Percentiles rank a stretch among this genome's conserved stretches.
Evolutionary conservation across 2,329 filamentous ascomycete species (phyloP).

Genomic region (Parafenestella ontariensis): DNA sequence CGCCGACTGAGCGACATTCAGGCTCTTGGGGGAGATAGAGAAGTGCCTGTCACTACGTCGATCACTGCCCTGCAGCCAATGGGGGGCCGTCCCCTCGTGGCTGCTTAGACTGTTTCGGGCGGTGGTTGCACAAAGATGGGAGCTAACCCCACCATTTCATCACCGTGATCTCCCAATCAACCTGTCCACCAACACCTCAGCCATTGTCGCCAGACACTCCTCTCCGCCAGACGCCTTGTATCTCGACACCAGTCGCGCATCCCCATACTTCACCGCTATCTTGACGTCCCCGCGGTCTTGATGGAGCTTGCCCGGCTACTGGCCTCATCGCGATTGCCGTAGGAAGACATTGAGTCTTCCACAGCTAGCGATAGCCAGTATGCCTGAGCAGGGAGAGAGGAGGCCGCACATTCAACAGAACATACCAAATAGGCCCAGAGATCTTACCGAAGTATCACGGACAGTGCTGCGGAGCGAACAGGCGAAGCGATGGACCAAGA

Average conservation of each 20-base stretch:
- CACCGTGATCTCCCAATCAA: slow-evolving; percentile 32
- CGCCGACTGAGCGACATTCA: slow-evolving; percentile 16
- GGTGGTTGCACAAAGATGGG: slow-evolving; percentile 31
- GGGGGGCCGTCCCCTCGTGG: slow-evolving; percentile 10
- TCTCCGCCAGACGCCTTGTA: slow-evolving; percentile 7
- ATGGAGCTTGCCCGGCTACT: slow-evolving; percentile 63
- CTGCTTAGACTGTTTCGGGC: slow-evolving; percentile 28
- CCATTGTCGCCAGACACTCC: slow-evolving; percentile 37
- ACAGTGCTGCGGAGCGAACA: slow-evolving; percentile 49
- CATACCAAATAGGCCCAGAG: slow-evolving; percentile 43
- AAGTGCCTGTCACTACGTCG: slow-evolving; percentile 23
- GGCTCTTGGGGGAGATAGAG: slow-evolving; percentile 17
- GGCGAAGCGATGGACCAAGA: slow-evolving; percentile 69
- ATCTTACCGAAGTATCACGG: slow-evolving; percentile 47
- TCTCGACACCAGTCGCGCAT: slow-evolving; percentile 15
- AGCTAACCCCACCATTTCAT: slow-evolving; percentile 48
- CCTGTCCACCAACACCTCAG: slow-evolving; percentile 23
- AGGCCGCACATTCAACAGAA: slow-evolving; percentile 29
- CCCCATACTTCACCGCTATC: slow-evolving; percentile 18
- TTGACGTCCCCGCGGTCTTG: slow-evolving; percentile 49
- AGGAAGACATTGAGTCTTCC: slow-evolving; percentile 63
- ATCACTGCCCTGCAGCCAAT: slow-evolving; percentile 35
- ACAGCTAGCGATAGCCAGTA: slow-evolving; percentile 57
- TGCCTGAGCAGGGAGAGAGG: slow-evolving; percentile 46
- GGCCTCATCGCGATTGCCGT: slow-evolving; percentile 66